Evolutionary conservation across 2,329 filamentous ascomycete genomes (phyloP).

Genomic region (Colletotrichum endophyticum): DNA sequence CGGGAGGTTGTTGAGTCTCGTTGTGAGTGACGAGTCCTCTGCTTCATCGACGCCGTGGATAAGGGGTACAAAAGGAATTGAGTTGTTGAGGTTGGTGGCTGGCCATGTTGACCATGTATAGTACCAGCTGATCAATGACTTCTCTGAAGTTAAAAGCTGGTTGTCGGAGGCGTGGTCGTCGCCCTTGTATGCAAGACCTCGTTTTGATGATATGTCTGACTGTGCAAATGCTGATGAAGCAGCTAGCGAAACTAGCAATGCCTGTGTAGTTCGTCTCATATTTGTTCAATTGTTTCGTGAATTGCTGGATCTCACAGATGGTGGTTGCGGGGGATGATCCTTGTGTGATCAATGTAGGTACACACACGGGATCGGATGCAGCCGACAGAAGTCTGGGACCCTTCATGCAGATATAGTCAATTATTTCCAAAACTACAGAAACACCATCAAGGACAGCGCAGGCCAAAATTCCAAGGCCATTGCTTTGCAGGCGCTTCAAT

Average conservation of each 20-base stretch:
- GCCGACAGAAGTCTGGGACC: neutral
- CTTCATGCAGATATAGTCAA: neutral
- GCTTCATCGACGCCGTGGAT: slow-evolving; percentile 41
- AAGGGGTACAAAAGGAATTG: slow-evolving; percentile 40
- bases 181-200: slow-evolving; percentile 13
- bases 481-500: neutral
- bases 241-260: neutral
- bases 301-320: neutral
- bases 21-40: slow-evolving; percentile 26
- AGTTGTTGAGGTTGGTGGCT: slow-evolving; percentile 25
- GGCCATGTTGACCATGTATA: slow-evolving; percentile 45
- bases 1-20: slow-evolving; percentile 31
- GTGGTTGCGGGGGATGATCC: neutral
- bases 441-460: neutral
- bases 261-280: slow-evolving; percentile 1
- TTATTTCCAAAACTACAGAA: neutral
- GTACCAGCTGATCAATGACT: slow-evolving; percentile 45
- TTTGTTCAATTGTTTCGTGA: neutral
- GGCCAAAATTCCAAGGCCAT: neutral
- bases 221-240: neutral
- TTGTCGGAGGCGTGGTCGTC: slow-evolving; percentile 31
- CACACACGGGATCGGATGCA: slow-evolving; percentile 1
- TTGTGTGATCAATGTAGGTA: neutral
- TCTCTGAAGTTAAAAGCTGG: slow-evolving; percentile 36
- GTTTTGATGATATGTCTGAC: slow-evolving; percentile 6